A percentile compares a stretch with the other conserved stretches of the same genome.
phyloP scores from a whole-genome alignment of 495 filamentous ascomycete genomes.

The Penicillium verhagenii region DNA sequence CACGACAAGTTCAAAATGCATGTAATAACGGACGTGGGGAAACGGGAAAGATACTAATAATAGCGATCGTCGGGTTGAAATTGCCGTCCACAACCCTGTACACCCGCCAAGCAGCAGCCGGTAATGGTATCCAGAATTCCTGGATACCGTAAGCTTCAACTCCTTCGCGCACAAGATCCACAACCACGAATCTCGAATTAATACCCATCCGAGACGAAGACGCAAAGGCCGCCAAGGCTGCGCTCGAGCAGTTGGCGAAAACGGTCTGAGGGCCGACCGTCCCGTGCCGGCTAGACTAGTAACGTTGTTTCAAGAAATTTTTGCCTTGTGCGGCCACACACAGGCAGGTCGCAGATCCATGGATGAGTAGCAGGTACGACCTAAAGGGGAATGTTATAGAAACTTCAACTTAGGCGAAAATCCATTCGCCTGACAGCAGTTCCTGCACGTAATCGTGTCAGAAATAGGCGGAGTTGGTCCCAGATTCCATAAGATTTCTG shows the following conservation, averaged over 20 bases:
- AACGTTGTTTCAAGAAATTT: constrained; percentile 4
- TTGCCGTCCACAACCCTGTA: constrained; percentile 1
- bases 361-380: not conserved
- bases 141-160: not conserved
- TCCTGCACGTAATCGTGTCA: constrained; percentile 14
- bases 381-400: not conserved
- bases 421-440: not conserved
- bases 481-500: constrained; percentile 11
- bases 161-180: not conserved
- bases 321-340: not conserved
- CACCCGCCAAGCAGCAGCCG: not conserved
- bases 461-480: not conserved
- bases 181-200: not conserved
- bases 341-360: no score
- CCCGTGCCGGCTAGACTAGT: constrained; percentile 12
- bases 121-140: not conserved
- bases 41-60: constrained; percentile 9
- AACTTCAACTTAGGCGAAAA: not conserved
- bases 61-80: constrained; percentile 11
- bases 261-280: constrained; percentile 11
- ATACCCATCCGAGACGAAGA: not conserved
- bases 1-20: constrained; percentile 7
- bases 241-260: not conserved
- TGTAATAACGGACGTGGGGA: constrained; percentile 5
- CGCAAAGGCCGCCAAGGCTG: constrained; percentile 7